Base-by-base conservation (phyloP, 2,329 filamentous ascomycete species). In the Pseudopithomyces maydicus region DNA sequence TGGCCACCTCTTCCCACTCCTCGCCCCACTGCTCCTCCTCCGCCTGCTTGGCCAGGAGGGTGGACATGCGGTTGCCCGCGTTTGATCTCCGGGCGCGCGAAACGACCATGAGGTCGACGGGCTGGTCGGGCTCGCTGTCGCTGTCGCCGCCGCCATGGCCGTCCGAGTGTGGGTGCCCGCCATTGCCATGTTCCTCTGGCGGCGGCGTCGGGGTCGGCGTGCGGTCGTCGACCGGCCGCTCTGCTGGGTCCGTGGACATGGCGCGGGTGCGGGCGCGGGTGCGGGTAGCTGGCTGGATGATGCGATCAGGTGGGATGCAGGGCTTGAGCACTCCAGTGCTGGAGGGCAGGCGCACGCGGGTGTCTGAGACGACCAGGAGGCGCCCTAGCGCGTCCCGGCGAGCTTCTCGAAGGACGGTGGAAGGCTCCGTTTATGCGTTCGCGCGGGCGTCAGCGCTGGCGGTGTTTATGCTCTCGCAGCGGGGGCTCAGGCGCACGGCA, bases 1-100 rank as follows among this genome's bases (percentile, higher is more conserved):
- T 82, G 29, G 83, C 88, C 6, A 83, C 85, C 67, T 92, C 89
- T 52, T 86, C 87, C 76, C 93, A 89, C 59, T 89, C 74, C 41
- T 76, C 74, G n/a, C 70, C 74, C 71, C 72, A 74, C 54, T 73
- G 59, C 29, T 77, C 76, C 47, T 79, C 76, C 56, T 72, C 70
- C 17, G 62, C 65, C 17, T 67, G 63, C 52, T 70, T 66, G 53
- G 72, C 70, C 41, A 74, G 68, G 63, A 75, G 73, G 53, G 70
- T 77, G 54, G 68, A 70, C 75, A 76, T 78, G 66, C 74, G 74
- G 49, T 75, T 77, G 62, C 76, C 76, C 7, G 75, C 75, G 63
- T 78, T 78, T 56, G 74, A 62, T 61, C 76, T 71, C 35, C 74
- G 60, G 22, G 70, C 65, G 52, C 76, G 70, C 55, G 74, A 69